phyloP scores from a whole-genome alignment of 768 basidiomycete genomes.

The Leccinum disarticulatum region DNA sequence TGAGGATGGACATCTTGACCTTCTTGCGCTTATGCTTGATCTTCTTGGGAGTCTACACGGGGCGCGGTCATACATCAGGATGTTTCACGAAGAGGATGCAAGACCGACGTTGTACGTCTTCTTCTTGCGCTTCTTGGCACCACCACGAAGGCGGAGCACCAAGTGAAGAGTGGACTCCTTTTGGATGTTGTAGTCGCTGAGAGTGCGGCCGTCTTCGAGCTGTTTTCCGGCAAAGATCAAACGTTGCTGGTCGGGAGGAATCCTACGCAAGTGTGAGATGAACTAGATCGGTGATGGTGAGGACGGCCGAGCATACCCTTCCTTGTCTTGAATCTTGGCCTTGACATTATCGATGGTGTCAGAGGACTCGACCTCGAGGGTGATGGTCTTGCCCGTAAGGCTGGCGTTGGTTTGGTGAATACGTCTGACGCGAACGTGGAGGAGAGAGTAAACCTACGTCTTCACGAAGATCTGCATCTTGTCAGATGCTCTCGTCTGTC shows the following conservation, averaged over 20 bases:
- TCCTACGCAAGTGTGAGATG: slow-evolving; percentile 42
- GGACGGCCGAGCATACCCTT: slow-evolving; percentile 56
- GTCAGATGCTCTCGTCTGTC: slow-evolving; percentile 79
- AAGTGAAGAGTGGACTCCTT: slow-evolving; percentile 99
- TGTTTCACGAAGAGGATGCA: not conserved
- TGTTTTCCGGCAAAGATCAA: slow-evolving; percentile 99
- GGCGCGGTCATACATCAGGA: slow-evolving; percentile 2
- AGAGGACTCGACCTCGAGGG: slow-evolving; percentile 95
- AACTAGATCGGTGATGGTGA: not conserved
- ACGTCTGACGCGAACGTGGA: not conserved
- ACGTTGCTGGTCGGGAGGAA: slow-evolving; percentile 94
- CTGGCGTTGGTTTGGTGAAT: slow-evolving; percentile 38
- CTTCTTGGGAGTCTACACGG: slow-evolving; percentile 88
- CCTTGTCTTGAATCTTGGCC: slow-evolving; percentile 97
- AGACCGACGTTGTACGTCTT: slow-evolving; percentile 92
- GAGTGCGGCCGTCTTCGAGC: slow-evolving; percentile 97
- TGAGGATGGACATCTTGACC: slow-evolving; percentile 99
- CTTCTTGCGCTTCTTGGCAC: slow-evolving; percentile 99
- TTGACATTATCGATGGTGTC: slow-evolving; percentile 99
- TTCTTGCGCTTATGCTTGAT: slow-evolving; percentile 99
- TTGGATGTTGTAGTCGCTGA: slow-evolving; percentile 96
- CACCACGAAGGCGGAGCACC: slow-evolving; percentile 97
- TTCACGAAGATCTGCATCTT: slow-evolving; percentile 99
- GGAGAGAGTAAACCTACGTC: slow-evolving; percentile 57
- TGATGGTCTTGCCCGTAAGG: slow-evolving; percentile 99